Evolutionary conservation across 768 basidiomycete species (phyloP).

Genomic region (Russula earlei): DNA sequence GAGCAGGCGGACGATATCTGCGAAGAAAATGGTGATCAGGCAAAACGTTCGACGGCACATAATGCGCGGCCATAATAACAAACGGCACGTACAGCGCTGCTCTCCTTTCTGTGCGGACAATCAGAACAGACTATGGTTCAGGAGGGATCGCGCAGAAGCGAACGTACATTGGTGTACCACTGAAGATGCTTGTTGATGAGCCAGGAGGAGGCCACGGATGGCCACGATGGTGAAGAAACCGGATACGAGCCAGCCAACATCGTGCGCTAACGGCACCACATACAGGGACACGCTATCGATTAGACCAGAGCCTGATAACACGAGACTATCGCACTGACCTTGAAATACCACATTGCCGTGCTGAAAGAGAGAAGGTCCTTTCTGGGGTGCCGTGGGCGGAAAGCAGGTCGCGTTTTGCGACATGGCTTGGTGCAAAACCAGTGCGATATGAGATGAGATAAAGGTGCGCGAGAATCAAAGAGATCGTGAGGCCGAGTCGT

Average conservation of each 20-base stretch:
- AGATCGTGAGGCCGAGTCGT: constrained; percentile 2
- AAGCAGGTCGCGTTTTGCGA: constrained; percentile 27
- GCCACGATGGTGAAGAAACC: constrained; percentile 51
- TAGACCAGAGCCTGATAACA: too few relatives aligned
- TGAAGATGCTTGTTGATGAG: constrained; percentile 62
- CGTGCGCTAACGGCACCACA: constrained; percentile 36
- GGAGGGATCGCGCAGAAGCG: not conserved
- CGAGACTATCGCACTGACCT: constrained; percentile 30
- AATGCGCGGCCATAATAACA: constrained; percentile 18
- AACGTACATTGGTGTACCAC: constrained; percentile 60
- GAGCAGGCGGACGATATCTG: constrained; percentile 64
- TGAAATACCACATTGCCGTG: constrained; percentile 53
- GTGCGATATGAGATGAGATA: too few relatives aligned
- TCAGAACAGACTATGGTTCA: not conserved
- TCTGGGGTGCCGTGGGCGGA: constrained; percentile 34
- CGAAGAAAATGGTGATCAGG: not conserved
- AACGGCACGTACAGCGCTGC: constrained; percentile 69
- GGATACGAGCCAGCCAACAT: constrained; percentile 64
- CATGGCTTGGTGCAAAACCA: not conserved
- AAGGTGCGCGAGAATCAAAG: not conserved
- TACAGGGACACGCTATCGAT: too few relatives aligned
- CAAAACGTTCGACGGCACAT: not conserved
- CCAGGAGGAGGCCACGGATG: constrained; percentile 54
- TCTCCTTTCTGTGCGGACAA: constrained; percentile 46
- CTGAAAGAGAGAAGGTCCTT: constrained; percentile 49